Evolutionary conservation across 345 rosid species (phyloP), one percentile per base, ranked within the genome.

Genomic region (Sisymbrium irio): DNA sequence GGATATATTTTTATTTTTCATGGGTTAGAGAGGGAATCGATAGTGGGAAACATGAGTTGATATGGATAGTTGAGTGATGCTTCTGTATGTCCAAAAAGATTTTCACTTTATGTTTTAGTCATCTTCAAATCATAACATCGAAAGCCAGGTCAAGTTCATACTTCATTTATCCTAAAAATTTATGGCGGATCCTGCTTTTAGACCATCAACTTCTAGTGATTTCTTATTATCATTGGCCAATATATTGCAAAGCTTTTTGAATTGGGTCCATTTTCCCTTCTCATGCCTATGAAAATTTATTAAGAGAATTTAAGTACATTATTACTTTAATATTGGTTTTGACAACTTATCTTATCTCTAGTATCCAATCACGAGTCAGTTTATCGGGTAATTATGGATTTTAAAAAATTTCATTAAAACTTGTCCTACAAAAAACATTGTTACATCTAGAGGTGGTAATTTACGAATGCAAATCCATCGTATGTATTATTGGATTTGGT

Each of bases 181-280:
- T 11, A 49, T 67, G 20, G 42, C 51, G 47, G 55, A 59, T 75
- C 60, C 78, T 75, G 32, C 49, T 60, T 75, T 33, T 51, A 67
- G 69, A 60, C 78, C 32, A 61, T 75, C 74, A 75, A 67, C 56
- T 68, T 75, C 63, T 67, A 75, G 69, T 67, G 74, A 40, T 67
- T 57, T 36, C 71, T 14, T 22, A 11, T 36, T 44, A 35, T 70
- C 46, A 59, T 54, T 73, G 57, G 35, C 42, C 51, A 56, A 13
- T 53, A 25, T 11, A 51, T 22, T 51, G 33, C 57, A 12, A 32
- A 22, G 22, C 13, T 51, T 25, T 14, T 22, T 22, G 56, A 50
- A 49, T 11, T 22, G 56, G 56, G 32, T 50, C 56, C 32, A 50
- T 7, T 51, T 50, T 50, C 5, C 55, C 22, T 50, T 50, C 30